Evolutionary conservation across 305 asterid genomes (phyloP).

Genomic region (Caryopteris hybrid): DNA sequence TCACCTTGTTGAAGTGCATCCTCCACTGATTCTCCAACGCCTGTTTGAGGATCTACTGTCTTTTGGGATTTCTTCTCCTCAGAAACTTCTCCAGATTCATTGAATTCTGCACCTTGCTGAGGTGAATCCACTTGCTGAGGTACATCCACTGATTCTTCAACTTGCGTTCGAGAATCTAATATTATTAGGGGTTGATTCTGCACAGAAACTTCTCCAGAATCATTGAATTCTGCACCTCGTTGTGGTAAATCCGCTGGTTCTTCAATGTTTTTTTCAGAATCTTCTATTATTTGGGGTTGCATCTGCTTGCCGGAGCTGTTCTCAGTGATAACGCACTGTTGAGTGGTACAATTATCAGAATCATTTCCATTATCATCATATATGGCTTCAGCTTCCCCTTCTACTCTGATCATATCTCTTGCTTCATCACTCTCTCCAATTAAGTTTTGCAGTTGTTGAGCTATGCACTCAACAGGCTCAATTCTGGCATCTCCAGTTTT

Average conservation of each 20-base stretch:
- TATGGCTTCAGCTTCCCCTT: background rate
- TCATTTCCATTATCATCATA: background rate
- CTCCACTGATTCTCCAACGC: too few relatives aligned
- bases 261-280: background rate
- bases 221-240: background rate
- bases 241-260: background rate
- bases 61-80: background rate
- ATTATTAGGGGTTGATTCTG: background rate
- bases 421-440: background rate
- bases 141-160: background rate
- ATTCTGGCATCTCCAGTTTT: background rate
- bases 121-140: background rate
- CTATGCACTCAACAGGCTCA: slow-evolving; percentile 11
- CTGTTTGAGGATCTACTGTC: background rate
- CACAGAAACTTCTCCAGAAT: background rate
- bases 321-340: background rate
- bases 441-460: background rate
- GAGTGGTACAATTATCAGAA: background rate
- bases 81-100: background rate
- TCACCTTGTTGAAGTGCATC: background rate
- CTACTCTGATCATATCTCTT: background rate
- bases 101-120: background rate
- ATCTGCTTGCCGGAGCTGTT: background rate
- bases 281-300: background rate
- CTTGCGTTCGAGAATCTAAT: background rate